Percentiles rank a stretch among this genome's conserved stretches.
Evolutionary conservation across 768 basidiomycete genomes (phyloP).

Genomic region (Tricholoma matsutake): DNA sequence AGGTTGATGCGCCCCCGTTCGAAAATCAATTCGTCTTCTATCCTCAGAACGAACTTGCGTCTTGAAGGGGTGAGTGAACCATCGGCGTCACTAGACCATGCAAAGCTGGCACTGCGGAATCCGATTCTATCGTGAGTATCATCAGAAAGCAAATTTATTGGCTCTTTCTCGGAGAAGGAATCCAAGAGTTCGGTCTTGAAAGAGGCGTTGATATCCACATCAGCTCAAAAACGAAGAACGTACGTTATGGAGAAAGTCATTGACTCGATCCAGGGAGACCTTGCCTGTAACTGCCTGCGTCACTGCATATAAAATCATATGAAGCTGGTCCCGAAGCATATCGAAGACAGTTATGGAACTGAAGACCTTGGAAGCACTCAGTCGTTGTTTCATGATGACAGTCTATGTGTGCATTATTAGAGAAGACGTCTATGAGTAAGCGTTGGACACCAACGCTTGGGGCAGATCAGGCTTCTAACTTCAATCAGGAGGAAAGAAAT

Average conservation of each 20-base stretch:
- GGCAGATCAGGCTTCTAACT: too few relatives aligned
- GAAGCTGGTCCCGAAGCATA: slow-evolving; percentile 50
- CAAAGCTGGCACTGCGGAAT: slow-evolving; percentile 51
- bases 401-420: too few relatives aligned
- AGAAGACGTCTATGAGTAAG: too few relatives aligned
- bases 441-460: too few relatives aligned
- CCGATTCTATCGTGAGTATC: slow-evolving; percentile 41
- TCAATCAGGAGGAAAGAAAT: too few relatives aligned
- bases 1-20: slow-evolving; percentile 50
- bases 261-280: slow-evolving; percentile 59
- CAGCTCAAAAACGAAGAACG: background rate
- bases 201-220: background rate
- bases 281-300: slow-evolving; percentile 48
- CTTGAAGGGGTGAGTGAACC: slow-evolving; percentile 39
- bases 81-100: slow-evolving; percentile 43
- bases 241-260: slow-evolving; percentile 39
- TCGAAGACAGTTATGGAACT: slow-evolving; percentile 61
- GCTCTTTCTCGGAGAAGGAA: slow-evolving; percentile 29
- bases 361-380: slow-evolving; percentile 43
- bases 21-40: slow-evolving; percentile 56
- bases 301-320: too few relatives aligned
- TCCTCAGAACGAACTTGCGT: slow-evolving; percentile 46
- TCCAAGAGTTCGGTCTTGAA: slow-evolving; percentile 48
- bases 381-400: slow-evolving; percentile 35
- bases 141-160: too few relatives aligned